These are phyloP conservation scores for Botrytis tulipae DNA, from an alignment of 2,329 filamentous ascomycete genomes.

Conservation along the genomic window DNA sequence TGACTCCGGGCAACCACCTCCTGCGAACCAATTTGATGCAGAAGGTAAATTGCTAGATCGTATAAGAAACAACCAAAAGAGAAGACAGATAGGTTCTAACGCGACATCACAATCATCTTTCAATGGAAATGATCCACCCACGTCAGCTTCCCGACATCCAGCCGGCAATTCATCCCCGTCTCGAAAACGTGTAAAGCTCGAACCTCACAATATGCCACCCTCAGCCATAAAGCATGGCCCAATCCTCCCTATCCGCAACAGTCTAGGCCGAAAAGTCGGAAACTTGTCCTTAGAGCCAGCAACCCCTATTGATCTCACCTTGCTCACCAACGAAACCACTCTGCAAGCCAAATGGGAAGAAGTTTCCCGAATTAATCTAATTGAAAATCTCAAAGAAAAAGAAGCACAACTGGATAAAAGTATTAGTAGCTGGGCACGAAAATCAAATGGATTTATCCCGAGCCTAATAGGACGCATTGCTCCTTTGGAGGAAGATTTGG, in stretches of 20 bases:
- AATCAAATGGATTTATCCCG: background rate
- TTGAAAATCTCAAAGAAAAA: background rate
- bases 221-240: background rate
- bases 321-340: background rate
- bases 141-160: background rate
- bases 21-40: background rate
- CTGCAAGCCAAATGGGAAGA: background rate
- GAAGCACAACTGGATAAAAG: background rate
- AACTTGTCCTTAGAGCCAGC: background rate
- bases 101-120: background rate
- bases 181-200: background rate
- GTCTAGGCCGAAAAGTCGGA: background rate
- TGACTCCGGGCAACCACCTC: too few relatives aligned
- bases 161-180: background rate
- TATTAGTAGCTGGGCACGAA: background rate
- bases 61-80: background rate
- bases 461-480: background rate
- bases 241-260: background rate
- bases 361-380: background rate
- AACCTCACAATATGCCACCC: fast-evolving
- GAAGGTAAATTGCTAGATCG: background rate
- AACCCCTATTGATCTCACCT: background rate
- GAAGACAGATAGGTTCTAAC: background rate
- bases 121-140: background rate
- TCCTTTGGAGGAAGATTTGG: background rate